These are phyloP conservation scores for Malus asiatica DNA, from an alignment of 306 rosid genomes.

Conservation along the genomic window DNA sequence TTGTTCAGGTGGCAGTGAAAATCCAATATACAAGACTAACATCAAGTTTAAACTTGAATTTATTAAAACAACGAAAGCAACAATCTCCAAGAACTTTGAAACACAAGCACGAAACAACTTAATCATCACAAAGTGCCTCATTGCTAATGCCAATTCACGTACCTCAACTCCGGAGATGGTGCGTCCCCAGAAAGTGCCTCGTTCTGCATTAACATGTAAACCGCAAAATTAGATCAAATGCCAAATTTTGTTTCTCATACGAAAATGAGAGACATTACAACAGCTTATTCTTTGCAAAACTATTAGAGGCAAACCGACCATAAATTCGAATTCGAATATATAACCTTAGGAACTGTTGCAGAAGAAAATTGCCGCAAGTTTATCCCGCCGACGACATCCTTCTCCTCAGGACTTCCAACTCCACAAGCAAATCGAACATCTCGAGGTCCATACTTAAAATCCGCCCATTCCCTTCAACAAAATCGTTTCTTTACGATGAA, in stretches of 20 bases:
- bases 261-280: not conserved
- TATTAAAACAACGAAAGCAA: too few relatives aligned
- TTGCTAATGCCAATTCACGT: conserved; percentile 8
- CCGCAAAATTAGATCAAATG: not conserved
- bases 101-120: not conserved
- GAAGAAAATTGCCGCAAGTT: conserved; percentile 68
- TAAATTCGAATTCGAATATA: not conserved
- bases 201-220: conserved; percentile 27
- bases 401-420: conserved; percentile 29
- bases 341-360: conserved; percentile 63
- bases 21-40: conserved; percentile 3
- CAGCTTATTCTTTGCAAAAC: not conserved
- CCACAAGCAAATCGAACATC: conserved; percentile 44
- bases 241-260: not conserved
- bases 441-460: conserved; percentile 56
- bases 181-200: conserved; percentile 24
- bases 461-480: conserved; percentile 63
- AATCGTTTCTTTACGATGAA: not conserved
- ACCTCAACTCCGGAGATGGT: conserved; percentile 51
- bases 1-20: conserved; percentile 12
- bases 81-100: not conserved
- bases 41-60: not conserved
- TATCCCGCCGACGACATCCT: conserved; percentile 22
- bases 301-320: not conserved
- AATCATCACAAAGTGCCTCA: not conserved